Evolutionary conservation across 2,329 filamentous ascomycete species (phyloP), one percentile per base, ranked within the genome.

Genomic region (Gnomoniopsis smithogilvyi): DNA sequence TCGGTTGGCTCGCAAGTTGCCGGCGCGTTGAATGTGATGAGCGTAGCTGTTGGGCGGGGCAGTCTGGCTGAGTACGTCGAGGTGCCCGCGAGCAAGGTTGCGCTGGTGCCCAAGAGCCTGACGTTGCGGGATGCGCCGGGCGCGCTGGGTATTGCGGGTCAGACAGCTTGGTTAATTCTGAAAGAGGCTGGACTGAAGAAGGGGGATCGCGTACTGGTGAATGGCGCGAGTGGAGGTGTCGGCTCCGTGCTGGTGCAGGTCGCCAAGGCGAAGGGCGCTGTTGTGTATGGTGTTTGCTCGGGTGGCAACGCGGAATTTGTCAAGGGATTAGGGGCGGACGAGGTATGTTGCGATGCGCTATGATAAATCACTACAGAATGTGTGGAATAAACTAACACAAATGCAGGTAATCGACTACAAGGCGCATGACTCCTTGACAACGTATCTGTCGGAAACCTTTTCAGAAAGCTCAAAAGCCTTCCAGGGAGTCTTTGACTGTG

Each of bases 211-310:
- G 76, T 81, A 38, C 64, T 83, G 50, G 69, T 82, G 3, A 80
- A 81, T 62, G 80, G 78, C 3, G 80, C 78, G 21, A 80, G 79
- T 63, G 80, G 80, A 0, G 80, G 78, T 14, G 76, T 83, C 6
- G 80, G 80, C 14, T 72, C 73, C 21, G 64, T 81, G 52, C 69
- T 74, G 1, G 68, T 80, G 50, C 80, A 83, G 68, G 73, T 80
- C n/a, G 62, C 69, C 64, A 71, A 79, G 62, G 72, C 76, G 45
- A 62, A 69, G 54, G 67, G 70, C 0, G 80, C 78, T 2, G 66
- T 70, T 51, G 73, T 84, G 1, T 75, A 76, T 1, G 80, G 69
- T 0, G 73, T 82, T 12, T 83, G 80, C 66, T 81, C 78, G 1
- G 74, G 69, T 2, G 70, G 64, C 47, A 83, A 83, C 51, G 71